Evolutionary conservation across 257 asterid genomes (phyloP).

Genomic region (Solanum corneliomulleri): DNA sequence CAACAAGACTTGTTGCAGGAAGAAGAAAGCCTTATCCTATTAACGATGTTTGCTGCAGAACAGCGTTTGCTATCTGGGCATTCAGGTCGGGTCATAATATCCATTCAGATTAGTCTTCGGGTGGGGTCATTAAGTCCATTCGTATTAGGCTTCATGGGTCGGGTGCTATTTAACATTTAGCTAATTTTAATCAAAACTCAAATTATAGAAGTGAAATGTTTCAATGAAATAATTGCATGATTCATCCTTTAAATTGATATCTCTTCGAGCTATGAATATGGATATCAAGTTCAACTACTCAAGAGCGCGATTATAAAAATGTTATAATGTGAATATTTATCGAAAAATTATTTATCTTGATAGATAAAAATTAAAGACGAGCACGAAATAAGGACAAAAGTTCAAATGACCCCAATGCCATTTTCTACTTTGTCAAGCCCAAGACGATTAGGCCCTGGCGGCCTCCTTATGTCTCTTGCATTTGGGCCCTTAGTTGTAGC

Average conservation of each 20-base stretch:
- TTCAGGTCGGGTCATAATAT: not conserved
- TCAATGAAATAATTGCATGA: no score
- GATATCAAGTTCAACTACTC: not conserved
- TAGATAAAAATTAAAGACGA: not conserved
- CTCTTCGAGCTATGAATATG: not conserved
- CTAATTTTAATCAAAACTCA: not conserved
- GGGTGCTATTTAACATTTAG: not conserved
- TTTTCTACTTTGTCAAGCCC: not conserved
- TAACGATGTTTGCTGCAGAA: not conserved
- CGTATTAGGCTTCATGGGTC: not conserved
- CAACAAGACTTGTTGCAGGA: not conserved
- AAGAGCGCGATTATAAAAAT: not conserved
- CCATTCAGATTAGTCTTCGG: not conserved
- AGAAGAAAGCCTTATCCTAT: constrained; percentile 1
- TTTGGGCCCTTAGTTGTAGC: not conserved
- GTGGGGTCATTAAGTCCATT: not conserved
- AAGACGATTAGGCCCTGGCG: not conserved
- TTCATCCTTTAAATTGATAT: no score
- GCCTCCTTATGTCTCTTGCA: not conserved
- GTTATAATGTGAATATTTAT: no score
- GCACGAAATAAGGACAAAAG: not conserved
- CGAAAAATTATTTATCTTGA: no score
- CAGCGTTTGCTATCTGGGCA: not conserved
- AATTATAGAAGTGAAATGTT: no score
- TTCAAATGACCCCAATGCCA: not conserved